Evolutionary conservation across 2,329 filamentous ascomycete genomes (phyloP).

Genomic region (Trichophyton schoenleinii): DNA sequence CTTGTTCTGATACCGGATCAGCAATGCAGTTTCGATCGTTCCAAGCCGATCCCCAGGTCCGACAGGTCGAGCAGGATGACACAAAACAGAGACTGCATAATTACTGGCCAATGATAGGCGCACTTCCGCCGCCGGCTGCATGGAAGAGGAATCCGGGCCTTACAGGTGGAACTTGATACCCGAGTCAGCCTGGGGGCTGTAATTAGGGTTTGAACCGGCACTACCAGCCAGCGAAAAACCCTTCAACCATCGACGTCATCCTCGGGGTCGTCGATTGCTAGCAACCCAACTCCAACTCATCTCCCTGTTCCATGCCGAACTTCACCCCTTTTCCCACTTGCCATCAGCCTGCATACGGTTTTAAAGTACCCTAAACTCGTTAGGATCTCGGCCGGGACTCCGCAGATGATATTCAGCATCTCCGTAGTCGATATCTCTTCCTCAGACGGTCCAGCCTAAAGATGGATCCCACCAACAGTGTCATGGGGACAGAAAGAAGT

Average conservation of each 20-base stretch:
- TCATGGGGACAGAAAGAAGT: conserved; percentile 6
- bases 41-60: not conserved
- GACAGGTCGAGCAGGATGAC: not conserved
- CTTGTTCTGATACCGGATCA: not conserved
- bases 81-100: not conserved
- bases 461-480: not conserved
- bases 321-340: not conserved
- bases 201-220: not conserved
- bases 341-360: not conserved
- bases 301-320: not conserved
- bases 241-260: conserved; percentile 1
- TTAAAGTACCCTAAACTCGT: not conserved
- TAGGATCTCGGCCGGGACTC: not conserved
- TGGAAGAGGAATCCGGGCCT: not conserved
- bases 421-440: not conserved
- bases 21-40: not conserved
- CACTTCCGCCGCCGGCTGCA: not conserved
- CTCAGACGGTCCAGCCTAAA: not conserved
- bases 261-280: not conserved
- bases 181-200: not conserved
- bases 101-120: not conserved
- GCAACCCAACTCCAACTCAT: not conserved
- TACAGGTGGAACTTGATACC: not conserved
- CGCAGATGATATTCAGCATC: not conserved
- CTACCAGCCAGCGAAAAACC: not conserved